Evolutionary conservation across 2,329 filamentous ascomycete genomes (phyloP), one percentile per base, ranked within the genome.

Genomic region (Neonectria faginata): DNA sequence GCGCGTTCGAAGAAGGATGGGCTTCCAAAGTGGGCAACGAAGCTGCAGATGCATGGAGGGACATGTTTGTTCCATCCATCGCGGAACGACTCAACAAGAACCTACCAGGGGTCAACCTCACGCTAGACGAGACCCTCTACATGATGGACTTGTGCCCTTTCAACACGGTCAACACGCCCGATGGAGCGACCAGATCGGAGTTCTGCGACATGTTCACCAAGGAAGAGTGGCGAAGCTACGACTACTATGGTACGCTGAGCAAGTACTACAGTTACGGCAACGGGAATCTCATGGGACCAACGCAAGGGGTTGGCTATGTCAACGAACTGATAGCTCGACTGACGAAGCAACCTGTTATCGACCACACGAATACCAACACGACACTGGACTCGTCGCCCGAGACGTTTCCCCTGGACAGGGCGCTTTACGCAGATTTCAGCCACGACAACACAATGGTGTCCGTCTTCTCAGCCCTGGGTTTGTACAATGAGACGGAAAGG

Each of bases 91-190:
- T 97, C 44, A 93, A 94, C 74, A 72, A 80, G 14, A 87, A 90
- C 65, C 83, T 97, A 0, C 85, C 85, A 0, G 91, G 91, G 2
- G 89, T 87, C 5, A 88, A 91, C 65, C 77, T 97, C 45, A 87
- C 85, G 3, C 75, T 83, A 12, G 74, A 81, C 1, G 89, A 95
- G 36, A 87, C 89, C 1, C 82, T 94, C 61, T 86, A 85, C 62
- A 76, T 97, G 36, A 97, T 97, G 93, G 93, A 97, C 72, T 83
- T 97, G 65, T 97, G 94, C 74, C 90, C 94, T 0, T 97, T 93
- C 79, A 86, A 91, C 70, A 95, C 92, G 0, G 88, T 97, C n/a
- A 88, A 90, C 9, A 83, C 87, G 6, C 74, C 79, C 0, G 79
- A 84, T 3, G 85, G 81, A 5, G 67, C 63, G 1, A 70, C 67